Percentiles rank a stretch among this genome's conserved stretches.
phyloP scores from a whole-genome alignment of 2,329 filamentous ascomycete species.

The Cordyceps militaris region DNA sequence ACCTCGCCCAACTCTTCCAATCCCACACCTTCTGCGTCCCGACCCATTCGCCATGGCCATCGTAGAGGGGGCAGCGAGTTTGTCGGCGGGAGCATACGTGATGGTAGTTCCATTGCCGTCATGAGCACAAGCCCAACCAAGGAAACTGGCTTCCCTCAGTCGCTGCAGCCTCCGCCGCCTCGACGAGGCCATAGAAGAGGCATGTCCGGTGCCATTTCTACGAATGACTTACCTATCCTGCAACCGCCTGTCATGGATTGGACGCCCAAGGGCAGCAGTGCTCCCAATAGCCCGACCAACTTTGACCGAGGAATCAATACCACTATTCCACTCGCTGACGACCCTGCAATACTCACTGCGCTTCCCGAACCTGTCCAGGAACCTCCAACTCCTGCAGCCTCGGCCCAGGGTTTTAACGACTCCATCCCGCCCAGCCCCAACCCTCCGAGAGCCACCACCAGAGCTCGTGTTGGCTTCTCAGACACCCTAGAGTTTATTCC shows the following conservation, averaged over 20 bases:
- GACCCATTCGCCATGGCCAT: constrained; percentile 63
- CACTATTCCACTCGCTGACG: constrained; percentile 10
- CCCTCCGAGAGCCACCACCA: constrained; percentile 32
- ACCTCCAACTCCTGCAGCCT: neutral
- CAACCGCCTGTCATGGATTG: constrained; percentile 48
- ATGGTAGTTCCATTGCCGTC: constrained; percentile 50
- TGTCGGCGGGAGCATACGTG: constrained; percentile 63
- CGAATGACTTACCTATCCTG: constrained; percentile 71
- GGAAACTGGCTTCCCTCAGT: constrained; percentile 49
- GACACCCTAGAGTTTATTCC: constrained; percentile 79
- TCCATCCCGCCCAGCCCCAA: constrained; percentile 11
- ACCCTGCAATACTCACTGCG: constrained; percentile 6
- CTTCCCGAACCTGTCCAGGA: constrained; percentile 15
- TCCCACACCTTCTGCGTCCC: constrained; percentile 47
- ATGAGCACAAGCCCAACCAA: constrained; percentile 67
- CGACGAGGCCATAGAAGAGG: constrained; percentile 65
- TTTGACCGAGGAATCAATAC: constrained; percentile 25
- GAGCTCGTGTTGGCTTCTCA: constrained; percentile 72
- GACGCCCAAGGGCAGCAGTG: constrained; percentile 52
- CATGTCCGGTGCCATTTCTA: constrained; percentile 71
- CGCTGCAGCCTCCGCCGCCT: constrained; percentile 43
- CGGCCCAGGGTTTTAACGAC: neutral
- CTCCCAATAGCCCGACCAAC: constrained; percentile 53
- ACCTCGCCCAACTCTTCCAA: constrained; percentile 46
- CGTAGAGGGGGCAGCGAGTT: constrained; percentile 80